Base-by-base conservation (phyloP, 225 moss, liverwort and hornwort species). In the Anthoceros angustus region DNA sequence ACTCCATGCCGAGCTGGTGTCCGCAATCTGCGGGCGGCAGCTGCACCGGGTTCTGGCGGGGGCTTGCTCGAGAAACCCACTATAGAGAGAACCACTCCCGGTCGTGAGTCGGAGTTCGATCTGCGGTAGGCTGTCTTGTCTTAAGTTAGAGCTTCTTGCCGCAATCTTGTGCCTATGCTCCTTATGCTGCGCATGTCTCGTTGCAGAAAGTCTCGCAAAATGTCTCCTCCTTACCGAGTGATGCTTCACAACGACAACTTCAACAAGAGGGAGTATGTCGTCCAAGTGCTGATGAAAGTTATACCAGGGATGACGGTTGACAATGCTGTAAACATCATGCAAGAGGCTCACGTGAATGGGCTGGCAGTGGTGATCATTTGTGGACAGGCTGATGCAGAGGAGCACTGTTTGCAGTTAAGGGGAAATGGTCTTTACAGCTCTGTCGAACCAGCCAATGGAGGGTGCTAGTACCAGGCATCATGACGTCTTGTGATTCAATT, bases 161-260 rank as follows among this genome's bases (percentile, higher is more conserved):
- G 45, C 8, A 0, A 3, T 25, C 7, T 20, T 46, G 12, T 9
- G 11, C 39, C 23, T 18, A 43, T 45, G 10, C 39, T 64, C 10
- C 48, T 18, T 70, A 40, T 64, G 25, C 12, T 2, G 6, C 20
- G 39, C 9, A 43, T 40, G 38, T 69, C 26, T 20, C 18, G 39
- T 12, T 40, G 63, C 79, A 92, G 91, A 72, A 86, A 83, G 73
- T 78, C 86, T 50, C 86, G 86, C 67, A 88, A 92, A 67, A 73
- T 80, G n/a, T 85, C 92, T 20, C 92, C 92, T 45, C 92, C 92
- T 7, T 92, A 92, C 64, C 73, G 88, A 14, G 92, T 92, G 55
- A 92, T 92, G 92, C 83, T 92, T 26, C 92, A 92, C 76, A 92
- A 92, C 55, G 92, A 92, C 70, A 88, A 88, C 70, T 86, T 78